A percentile compares a stretch with the other conserved stretches of the same genome.
These are phyloP conservation scores for Prunella vulgaris DNA, from an alignment of 257 asterid species.

Conservation along the genomic window DNA sequence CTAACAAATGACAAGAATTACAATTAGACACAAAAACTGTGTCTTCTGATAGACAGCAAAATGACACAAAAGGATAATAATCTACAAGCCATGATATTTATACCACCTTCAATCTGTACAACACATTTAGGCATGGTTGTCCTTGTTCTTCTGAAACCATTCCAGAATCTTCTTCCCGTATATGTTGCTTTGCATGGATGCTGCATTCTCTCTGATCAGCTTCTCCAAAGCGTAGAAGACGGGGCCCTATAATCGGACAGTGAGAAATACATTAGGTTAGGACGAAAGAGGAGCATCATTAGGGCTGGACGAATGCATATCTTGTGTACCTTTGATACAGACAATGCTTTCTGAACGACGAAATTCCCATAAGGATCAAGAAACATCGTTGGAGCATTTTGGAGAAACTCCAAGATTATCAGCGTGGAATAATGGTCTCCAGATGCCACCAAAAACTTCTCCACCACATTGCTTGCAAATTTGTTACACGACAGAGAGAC, in stretches of 20 bases:
- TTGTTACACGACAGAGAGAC: slow-evolving; percentile 55
- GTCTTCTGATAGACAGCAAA: neutral
- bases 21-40: neutral
- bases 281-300: neutral
- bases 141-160: slow-evolving; percentile 37
- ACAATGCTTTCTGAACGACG: slow-evolving; percentile 67
- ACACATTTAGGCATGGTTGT: neutral
- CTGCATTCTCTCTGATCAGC: slow-evolving; percentile 29
- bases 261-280: neutral
- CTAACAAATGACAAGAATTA: neutral
- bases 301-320: neutral
- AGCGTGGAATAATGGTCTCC: slow-evolving; percentile 26
- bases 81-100: neutral
- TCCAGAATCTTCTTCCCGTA: slow-evolving; percentile 65
- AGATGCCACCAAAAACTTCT: slow-evolving; percentile 37
- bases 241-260: slow-evolving; percentile 30
- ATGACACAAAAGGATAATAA: neutral
- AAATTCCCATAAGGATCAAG: slow-evolving; percentile 69
- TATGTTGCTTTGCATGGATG: slow-evolving; percentile 52
- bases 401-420: slow-evolving; percentile 48
- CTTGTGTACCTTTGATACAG: slow-evolving; percentile 39
- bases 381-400: slow-evolving; percentile 40
- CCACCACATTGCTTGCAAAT: slow-evolving; percentile 78
- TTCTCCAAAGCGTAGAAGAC: slow-evolving; percentile 21
- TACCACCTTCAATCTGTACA: neutral